These are phyloP conservation scores for Thalassiosira mediterranea DNA, from an alignment of 352 stramenopile genomes.

Conservation along the genomic window DNA sequence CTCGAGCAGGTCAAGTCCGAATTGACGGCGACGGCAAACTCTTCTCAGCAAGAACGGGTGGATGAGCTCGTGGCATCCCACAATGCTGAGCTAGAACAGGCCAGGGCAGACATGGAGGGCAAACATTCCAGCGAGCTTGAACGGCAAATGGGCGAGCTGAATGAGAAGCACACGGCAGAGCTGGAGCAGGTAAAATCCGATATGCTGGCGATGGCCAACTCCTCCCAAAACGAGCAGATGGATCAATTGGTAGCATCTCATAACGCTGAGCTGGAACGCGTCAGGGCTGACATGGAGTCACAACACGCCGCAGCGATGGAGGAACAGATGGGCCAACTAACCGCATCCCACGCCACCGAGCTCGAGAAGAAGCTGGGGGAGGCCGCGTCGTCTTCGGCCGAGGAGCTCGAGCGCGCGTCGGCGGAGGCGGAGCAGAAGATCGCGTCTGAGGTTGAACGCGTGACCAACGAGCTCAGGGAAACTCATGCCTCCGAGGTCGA, in stretches of 20 bases:
- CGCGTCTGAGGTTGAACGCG: background rate
- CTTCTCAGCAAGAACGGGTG: conserved; percentile 20
- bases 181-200: conserved; percentile 50
- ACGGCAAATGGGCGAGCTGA: too few relatives aligned
- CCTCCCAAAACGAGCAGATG: conserved; percentile 40
- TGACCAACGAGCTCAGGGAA: conserved; percentile 25
- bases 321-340: conserved; percentile 46
- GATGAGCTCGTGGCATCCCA: conserved; percentile 8
- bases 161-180: conserved; percentile 39
- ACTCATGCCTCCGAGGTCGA: conserved; percentile 31
- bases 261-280: conserved; percentile 25
- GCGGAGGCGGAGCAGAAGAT: conserved; percentile 27
- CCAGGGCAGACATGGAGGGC: conserved; percentile 34
- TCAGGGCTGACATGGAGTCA: conserved; percentile 38
- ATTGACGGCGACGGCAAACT: conserved; percentile 15
- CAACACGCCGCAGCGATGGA: conserved; percentile 49
- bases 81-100: conserved; percentile 6
- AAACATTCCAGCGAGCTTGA: too few relatives aligned
- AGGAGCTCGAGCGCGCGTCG: conserved; percentile 8
- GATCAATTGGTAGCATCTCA: conserved; percentile 35
- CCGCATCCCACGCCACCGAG: conserved; percentile 18
- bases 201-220: conserved; percentile 31
- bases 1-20: conserved; percentile 22
- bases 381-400: background rate
- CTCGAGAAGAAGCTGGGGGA: conserved; percentile 17